These are phyloP conservation scores for Escovopsis sp. DNA, from an alignment of 2,329 filamentous ascomycete genomes.

Conservation along the genomic window DNA sequence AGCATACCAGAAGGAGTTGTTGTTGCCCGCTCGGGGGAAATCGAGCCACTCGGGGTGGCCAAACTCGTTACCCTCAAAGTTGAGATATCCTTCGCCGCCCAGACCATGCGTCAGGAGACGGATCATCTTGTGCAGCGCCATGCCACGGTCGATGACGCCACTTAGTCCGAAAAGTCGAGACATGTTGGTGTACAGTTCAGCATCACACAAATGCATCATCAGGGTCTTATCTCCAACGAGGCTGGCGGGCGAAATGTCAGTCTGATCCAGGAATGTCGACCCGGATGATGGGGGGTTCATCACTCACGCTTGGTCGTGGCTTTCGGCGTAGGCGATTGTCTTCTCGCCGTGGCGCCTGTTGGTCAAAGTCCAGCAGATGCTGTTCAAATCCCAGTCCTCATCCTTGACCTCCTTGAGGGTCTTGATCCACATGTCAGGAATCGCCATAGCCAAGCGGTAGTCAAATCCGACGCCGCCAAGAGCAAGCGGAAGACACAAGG, in stretches of 20 bases:
- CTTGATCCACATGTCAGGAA: constrained; percentile 99
- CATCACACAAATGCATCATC: constrained; percentile 97
- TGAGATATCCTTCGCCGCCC: constrained; percentile 92
- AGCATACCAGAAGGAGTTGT: constrained; percentile 89
- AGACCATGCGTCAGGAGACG: constrained; percentile 80
- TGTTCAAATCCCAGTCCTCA: constrained; percentile 79
- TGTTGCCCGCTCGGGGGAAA: constrained; percentile 85
- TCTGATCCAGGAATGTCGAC: constrained; percentile 4
- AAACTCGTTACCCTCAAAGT: constrained; percentile 98
- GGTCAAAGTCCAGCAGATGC: constrained; percentile 72
- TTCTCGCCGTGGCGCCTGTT: constrained; percentile 94
- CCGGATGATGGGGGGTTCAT: not conserved
- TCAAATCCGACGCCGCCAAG: constrained; percentile 92
- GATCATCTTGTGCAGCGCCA: constrained; percentile 95
- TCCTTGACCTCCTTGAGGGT: constrained; percentile 88
- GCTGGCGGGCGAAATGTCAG: constrained; percentile 34
- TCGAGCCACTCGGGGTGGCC: constrained; percentile 98
- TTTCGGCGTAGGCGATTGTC: constrained; percentile 95
- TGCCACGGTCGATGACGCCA: constrained; percentile 74
- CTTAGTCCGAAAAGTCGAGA: constrained; percentile 73
- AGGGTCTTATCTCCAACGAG: constrained; percentile 93
- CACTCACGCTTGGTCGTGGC: constrained; percentile 89
- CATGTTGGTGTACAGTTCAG: constrained; percentile 97
- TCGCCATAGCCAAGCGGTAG: constrained; percentile 92
- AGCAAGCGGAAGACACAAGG: constrained; percentile 73